A percentile compares a stretch with the other conserved stretches of the same genome.
Conservation (phyloP, 192 early-diverging fungal species). For the Coemansia sp. region DNA sequence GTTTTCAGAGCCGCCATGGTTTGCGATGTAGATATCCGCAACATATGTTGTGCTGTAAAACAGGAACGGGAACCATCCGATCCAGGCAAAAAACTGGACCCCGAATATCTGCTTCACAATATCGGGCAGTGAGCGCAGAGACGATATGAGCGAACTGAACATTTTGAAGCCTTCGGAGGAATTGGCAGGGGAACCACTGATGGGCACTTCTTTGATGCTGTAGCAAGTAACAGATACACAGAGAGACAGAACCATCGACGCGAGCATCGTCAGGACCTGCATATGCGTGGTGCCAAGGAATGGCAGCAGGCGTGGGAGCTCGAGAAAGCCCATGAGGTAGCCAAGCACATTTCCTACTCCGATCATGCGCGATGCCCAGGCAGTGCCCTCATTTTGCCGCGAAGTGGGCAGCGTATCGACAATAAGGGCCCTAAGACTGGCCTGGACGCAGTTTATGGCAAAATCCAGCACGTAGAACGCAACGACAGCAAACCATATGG, state of each 20-base stretch:
- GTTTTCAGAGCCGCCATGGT: slow-evolving; percentile 11
- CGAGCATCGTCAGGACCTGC: slow-evolving; percentile 77
- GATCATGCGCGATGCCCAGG: slow-evolving; percentile 88
- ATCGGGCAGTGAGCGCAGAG: slow-evolving; percentile 67
- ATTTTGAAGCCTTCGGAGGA: slow-evolving; percentile 31
- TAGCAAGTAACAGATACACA: slow-evolving; percentile 72
- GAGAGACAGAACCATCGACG: slow-evolving; percentile 62
- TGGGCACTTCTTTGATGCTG: slow-evolving; percentile 57
- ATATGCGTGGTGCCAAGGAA: slow-evolving; percentile 76
- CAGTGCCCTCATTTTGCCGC: slow-evolving; percentile 81
- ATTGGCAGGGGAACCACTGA: slow-evolving; percentile 11
- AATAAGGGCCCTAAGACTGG: slow-evolving; percentile 80
- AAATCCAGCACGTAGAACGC: slow-evolving; percentile 93
- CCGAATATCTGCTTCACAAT: slow-evolving; percentile 81
- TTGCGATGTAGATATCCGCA: slow-evolving; percentile 40
- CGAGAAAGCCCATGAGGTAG: slow-evolving; percentile 83
- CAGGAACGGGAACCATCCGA: slow-evolving; percentile 96
- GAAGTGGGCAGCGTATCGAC: slow-evolving; percentile 80
- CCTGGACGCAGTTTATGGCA: slow-evolving; percentile 87
- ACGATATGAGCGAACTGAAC: slow-evolving; percentile 35
- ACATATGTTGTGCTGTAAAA: slow-evolving; percentile 77
- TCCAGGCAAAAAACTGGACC: slow-evolving; percentile 94
- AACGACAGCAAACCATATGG: slow-evolving; percentile 73
- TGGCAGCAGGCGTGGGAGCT: slow-evolving; percentile 71
- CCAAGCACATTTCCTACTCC: slow-evolving; percentile 82